These are phyloP conservation scores for Daldinia sp. DNA, from an alignment of 2,329 filamentous ascomycete genomes.

Conservation along the genomic window DNA sequence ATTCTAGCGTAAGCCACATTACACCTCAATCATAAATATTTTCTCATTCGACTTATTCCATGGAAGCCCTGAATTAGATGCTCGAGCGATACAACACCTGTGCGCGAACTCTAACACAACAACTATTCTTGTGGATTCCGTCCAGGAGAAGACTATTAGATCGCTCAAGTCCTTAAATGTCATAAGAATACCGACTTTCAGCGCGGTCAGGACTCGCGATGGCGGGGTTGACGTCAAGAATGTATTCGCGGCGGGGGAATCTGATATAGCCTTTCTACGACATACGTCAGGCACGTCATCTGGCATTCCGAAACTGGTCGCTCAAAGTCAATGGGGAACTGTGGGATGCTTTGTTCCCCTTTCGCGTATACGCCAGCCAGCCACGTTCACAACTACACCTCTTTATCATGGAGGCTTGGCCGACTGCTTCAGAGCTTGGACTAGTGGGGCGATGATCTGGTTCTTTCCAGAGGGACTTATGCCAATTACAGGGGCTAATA, in stretches of 20 bases:
- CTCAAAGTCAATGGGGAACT: slow-evolving; percentile 63
- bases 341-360: slow-evolving; percentile 63
- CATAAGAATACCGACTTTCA: slow-evolving; percentile 28
- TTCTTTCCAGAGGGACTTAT: slow-evolving; percentile 65
- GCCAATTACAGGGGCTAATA: slow-evolving; percentile 64
- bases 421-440: slow-evolving; percentile 69
- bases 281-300: slow-evolving; percentile 73
- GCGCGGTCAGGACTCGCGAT: not conserved
- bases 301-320: slow-evolving; percentile 69
- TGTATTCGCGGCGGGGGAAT: not conserved
- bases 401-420: slow-evolving; percentile 72
- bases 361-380: slow-evolving; percentile 44
- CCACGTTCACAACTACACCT: slow-evolving; percentile 71
- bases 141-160: slow-evolving; percentile 10
- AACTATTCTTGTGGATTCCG: slow-evolving; percentile 56
- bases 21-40: not conserved
- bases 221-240: not conserved
- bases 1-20: slow-evolving; percentile 58
- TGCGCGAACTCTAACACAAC: slow-evolving; percentile 55
- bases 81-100: slow-evolving; percentile 59
- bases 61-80: slow-evolving; percentile 55
- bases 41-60: slow-evolving; percentile 7
- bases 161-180: slow-evolving; percentile 26
- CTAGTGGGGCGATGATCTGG: slow-evolving; percentile 66
- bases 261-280: slow-evolving; percentile 63